Evolutionary conservation across 176 grass and related monocot genomes (phyloP).

Genomic region (Otatea glauca): DNA sequence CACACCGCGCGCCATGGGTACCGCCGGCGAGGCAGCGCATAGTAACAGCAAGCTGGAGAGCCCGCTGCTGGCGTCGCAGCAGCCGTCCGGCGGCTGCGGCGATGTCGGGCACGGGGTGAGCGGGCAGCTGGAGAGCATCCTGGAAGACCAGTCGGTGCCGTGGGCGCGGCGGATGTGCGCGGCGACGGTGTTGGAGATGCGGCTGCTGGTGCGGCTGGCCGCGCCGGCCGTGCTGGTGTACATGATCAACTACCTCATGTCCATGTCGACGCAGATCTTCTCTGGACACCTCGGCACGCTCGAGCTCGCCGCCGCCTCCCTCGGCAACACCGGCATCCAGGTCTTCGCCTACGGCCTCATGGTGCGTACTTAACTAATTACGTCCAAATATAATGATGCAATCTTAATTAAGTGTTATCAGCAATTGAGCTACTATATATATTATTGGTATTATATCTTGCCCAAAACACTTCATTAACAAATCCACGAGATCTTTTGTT

Average conservation of each 20-base stretch:
- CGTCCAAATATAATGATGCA: background rate
- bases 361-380: slow-evolving; percentile 34
- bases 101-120: slow-evolving; percentile 23
- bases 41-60: slow-evolving; percentile 29
- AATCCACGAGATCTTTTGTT: background rate
- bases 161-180: slow-evolving; percentile 37
- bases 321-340: slow-evolving; percentile 50
- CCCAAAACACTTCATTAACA: background rate
- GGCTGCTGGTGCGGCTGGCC: slow-evolving; percentile 46
- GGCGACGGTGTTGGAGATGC: slow-evolving; percentile 54
- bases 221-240: slow-evolving; percentile 70
- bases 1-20: background rate
- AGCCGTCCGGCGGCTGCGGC: background rate
- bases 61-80: slow-evolving; percentile 32
- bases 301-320: slow-evolving; percentile 72
- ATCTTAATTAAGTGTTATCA: background rate
- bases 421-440: too few species aligned
- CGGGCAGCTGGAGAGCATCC: slow-evolving; percentile 58
- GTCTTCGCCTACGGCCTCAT: slow-evolving; percentile 78
- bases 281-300: slow-evolving; percentile 76
- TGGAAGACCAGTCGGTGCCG: slow-evolving; percentile 46
- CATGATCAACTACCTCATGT: slow-evolving; percentile 86
- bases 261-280: slow-evolving; percentile 77
- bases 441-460: background rate
- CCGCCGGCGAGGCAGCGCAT: background rate